Percentiles rank a stretch among this genome's conserved stretches.
These are phyloP conservation scores for Scheffersomyces titani DNA, from an alignment of 1,139 yeast species.

Conservation along the genomic window DNA sequence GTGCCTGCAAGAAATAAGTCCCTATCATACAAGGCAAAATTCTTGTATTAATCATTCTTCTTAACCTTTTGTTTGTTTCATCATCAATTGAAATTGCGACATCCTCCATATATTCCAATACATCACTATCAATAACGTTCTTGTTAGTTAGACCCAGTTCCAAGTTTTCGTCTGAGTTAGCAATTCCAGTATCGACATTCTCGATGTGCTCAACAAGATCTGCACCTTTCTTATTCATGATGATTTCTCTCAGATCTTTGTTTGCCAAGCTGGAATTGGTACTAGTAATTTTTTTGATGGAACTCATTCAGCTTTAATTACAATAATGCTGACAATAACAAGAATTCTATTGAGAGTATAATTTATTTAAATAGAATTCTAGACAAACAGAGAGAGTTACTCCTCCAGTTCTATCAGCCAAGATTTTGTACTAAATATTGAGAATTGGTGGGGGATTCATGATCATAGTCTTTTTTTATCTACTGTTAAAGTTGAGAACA, in stretches of 20 bases:
- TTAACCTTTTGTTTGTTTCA: constrained; percentile 19
- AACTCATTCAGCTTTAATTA: background rate
- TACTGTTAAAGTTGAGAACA: background rate
- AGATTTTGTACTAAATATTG: background rate
- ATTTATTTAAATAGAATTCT: no score
- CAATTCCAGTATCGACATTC: background rate
- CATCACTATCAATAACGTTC: background rate
- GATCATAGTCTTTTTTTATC: background rate
- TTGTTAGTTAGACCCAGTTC: background rate
- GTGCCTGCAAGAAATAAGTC: constrained; percentile 19
- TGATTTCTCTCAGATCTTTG: background rate
- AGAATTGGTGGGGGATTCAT: background rate
- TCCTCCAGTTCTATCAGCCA: background rate
- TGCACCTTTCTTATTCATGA: background rate
- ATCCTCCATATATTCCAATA: constrained; percentile 19
- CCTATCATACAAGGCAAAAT: constrained; percentile 13
- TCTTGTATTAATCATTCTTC: constrained; percentile 18
- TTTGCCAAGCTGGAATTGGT: background rate
- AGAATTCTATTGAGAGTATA: background rate
- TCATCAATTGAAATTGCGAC: constrained; percentile 22
- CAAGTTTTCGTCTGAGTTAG: background rate
- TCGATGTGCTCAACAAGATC: background rate
- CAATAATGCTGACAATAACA: background rate
- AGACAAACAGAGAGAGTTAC: background rate
- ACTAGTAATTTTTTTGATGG: background rate